Percentiles rank a stretch among this genome's conserved stretches.
Evolutionary conservation across 2,329 filamentous ascomycete genomes (phyloP).

Genomic region (Fusarium anguioides): DNA sequence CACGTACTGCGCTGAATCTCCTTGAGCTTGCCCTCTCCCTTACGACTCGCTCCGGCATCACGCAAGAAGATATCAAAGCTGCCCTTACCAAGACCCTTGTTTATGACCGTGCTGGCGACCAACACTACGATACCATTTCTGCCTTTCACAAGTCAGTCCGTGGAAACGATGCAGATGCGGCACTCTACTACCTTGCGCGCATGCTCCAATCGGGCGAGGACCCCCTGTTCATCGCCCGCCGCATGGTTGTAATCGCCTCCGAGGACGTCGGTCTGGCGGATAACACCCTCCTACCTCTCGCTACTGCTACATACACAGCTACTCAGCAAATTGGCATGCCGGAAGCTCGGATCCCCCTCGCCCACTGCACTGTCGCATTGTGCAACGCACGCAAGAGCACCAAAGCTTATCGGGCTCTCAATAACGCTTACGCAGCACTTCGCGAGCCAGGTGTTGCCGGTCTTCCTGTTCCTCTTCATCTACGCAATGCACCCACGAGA

Average conservation of each 20-base stretch:
- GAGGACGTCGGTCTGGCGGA: slow-evolving; percentile 95
- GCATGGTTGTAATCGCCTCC: slow-evolving; percentile 93
- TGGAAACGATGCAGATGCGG: slow-evolving; percentile 85
- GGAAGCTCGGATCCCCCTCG: slow-evolving; percentile 91
- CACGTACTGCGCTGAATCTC: slow-evolving; percentile 90
- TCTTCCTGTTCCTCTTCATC: slow-evolving; percentile 84
- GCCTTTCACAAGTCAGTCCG: slow-evolving; percentile 97
- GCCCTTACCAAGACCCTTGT: slow-evolving; percentile 91
- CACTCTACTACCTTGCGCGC: slow-evolving; percentile 92
- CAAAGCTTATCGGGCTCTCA: slow-evolving; percentile 82
- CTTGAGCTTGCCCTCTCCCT: slow-evolving; percentile 89
- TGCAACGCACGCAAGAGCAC: slow-evolving; percentile 87
- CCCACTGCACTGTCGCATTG: slow-evolving; percentile 86
- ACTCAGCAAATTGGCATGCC: slow-evolving; percentile 95
- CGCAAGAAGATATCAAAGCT: slow-evolving; percentile 80
- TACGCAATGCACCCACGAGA: slow-evolving; percentile 91
- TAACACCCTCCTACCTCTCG: slow-evolving; percentile 82
- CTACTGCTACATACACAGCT: slow-evolving; percentile 86
- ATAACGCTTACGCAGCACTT: slow-evolving; percentile 82
- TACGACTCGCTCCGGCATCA: slow-evolving; percentile 67
- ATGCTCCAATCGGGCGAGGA: slow-evolving; percentile 98
- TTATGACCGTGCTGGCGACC: slow-evolving; percentile 93
- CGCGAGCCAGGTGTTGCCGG: slow-evolving; percentile 85
- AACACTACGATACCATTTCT: slow-evolving; percentile 97
- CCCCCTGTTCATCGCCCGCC: slow-evolving; percentile 88